Base-by-base conservation (phyloP, 2,329 filamentous ascomycete species). In the Aspergillus candidus region DNA sequence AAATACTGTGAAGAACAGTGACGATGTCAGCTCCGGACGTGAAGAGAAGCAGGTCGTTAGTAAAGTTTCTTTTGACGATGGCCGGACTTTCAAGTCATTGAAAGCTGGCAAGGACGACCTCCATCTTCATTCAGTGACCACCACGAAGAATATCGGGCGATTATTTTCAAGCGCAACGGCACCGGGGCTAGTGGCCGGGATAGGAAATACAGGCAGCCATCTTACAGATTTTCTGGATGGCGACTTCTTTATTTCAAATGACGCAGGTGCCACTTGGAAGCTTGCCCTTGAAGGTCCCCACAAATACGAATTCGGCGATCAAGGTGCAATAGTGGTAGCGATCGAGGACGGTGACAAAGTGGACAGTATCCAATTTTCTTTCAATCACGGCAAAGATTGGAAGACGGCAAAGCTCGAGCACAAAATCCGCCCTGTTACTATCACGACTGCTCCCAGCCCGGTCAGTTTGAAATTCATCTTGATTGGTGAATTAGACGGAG, bases 291-390 rank as follows among this genome's bases (percentile, higher is more conserved):
- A 89, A 12, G 87, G 88, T 14, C 86, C 90, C 11, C 89, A 97
- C 70, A 93, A 94, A 64, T 98, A 94, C 66, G 90, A 96, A 60
- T 94, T 97, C 63, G 93, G 93, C 41, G 91, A 96, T 56, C 85
- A 94, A 53, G 93, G 93, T 1, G 89, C 89, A 12, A 79, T 98
- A 14, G 72, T 98, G 27, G 77, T 97, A 27, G 93, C 93, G 4
- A 74, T 97, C 32, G 76, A 79, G 50, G 87, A 95, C 56, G 72
- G 75, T 38, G 73, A 68, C 11, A 71, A 73, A 38, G 87, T 84
- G 1, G 70, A 80, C 32, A 59, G 67, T 44, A 72, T 84, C 44
- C 75, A 80, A 49, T 98, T 91, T 66, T 97, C 93, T 1, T 72
- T 96, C 18, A 81, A 98, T 61, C 89, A 97, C 61, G 94, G 94